Evolutionary conservation across 176 grass and related monocot genomes (phyloP), one percentile per base, ranked within the genome.

Genomic region (Rhipidocladum racemiflorum): DNA sequence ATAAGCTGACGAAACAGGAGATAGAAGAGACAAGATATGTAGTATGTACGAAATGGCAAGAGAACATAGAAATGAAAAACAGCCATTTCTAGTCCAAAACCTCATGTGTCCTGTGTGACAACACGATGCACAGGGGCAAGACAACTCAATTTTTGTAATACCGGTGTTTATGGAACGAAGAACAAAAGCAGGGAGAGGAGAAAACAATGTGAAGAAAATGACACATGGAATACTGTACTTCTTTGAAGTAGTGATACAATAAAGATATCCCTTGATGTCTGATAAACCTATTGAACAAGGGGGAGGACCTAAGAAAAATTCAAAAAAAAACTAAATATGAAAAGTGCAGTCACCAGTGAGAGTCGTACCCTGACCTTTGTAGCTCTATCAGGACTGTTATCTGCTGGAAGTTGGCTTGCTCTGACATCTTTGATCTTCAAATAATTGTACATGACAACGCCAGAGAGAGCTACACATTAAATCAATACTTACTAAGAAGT

Each of bases 391-490:
- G 85, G 82, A 85, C 40, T 70, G 50, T 25, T 89, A 69, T 99
- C 93, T 39, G 73, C 49, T 68, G 91, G 93, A 77, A 93, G 75
- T 82, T 87, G 82, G 53, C 83, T 99, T 35, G 87, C 87, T 91
- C 81, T 85, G 59, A 84, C 91, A 87, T 99, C 97, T 88, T 83
- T 99, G 64, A 99, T 92, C 87, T 99, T 99, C 91, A 99, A 90
- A 85, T 99, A 99, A 81, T 99, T 99, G 87, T 99, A 99, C 87
- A 99, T 81, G 71, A 96, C 91, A 79, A 99, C 97, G 27, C 97
- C 97, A 72, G 81, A 99, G 44, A 99, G 93, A 50, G 97, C 97
- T 99, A 73, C 63, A 87, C 30, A 59, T 66, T 43, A 34, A 76
- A 83, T 61, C 17, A 32, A 49, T 83, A 83, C 20, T 61, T 65